Conservation (phyloP, 73 alveolate genomes). For the Paramecium bursaria region DNA sequence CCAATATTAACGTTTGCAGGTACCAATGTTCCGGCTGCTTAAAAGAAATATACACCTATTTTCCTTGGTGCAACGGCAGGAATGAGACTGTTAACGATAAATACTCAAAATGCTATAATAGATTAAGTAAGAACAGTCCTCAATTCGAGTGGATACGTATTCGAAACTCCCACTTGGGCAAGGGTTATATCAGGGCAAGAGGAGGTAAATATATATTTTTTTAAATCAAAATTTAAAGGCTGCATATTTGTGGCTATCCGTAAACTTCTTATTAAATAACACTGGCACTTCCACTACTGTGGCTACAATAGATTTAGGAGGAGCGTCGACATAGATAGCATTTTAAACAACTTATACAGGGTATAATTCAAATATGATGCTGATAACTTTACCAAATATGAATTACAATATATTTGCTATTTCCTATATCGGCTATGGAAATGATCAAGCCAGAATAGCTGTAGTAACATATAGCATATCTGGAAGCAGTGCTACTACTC, state of each 20-base stretch:
- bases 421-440: conserved; percentile 68
- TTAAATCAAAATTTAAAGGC: conserved; percentile 17
- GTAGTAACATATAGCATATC: background rate
- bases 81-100: conserved; percentile 63
- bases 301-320: conserved; percentile 54
- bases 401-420: conserved; percentile 36
- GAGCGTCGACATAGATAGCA: conserved; percentile 64
- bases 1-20: conserved; percentile 1
- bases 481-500: background rate
- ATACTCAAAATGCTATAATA: conserved; percentile 49
- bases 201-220: conserved; percentile 45
- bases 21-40: conserved; percentile 35
- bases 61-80: conserved; percentile 73
- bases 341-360: background rate
- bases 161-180: conserved; percentile 33
- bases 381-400: conserved; percentile 19
- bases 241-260: conserved; percentile 36
- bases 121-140: conserved; percentile 4
- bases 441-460: conserved; percentile 47
- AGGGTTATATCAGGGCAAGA: conserved; percentile 70
- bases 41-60: conserved; percentile 53
- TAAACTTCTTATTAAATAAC: background rate
- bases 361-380: background rate
- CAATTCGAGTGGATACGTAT: conserved; percentile 39
- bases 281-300: conserved; percentile 6